Evolutionary conservation across 1,284 basidiomycete genomes (phyloP).

Genomic region (Sutorius eximius): DNA sequence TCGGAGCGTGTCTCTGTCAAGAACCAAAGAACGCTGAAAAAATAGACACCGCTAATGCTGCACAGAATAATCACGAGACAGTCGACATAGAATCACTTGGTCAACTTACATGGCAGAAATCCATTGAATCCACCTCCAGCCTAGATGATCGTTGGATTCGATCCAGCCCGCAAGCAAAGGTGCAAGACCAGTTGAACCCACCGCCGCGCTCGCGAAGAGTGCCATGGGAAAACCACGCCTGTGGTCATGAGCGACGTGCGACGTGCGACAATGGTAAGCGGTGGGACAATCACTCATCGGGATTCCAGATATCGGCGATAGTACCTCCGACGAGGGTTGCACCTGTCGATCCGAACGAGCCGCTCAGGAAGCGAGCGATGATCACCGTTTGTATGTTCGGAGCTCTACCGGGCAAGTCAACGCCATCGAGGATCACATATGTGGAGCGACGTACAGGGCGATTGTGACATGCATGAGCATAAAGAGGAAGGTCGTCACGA

Average conservation of each 20-base stretch:
- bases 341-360: constrained; percentile 50
- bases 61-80: neutral
- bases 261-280: neutral
- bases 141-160: constrained; percentile 47
- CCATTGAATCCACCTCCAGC: constrained; percentile 74
- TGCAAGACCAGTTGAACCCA: constrained; percentile 54
- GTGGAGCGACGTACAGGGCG: constrained; percentile 37
- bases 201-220: constrained; percentile 47
- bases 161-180: constrained; percentile 58
- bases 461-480: constrained; percentile 41
- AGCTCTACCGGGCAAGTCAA: constrained; percentile 22
- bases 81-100: neutral
- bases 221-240: constrained; percentile 64
- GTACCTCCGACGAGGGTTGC: constrained; percentile 66
- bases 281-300: constrained; percentile 27
- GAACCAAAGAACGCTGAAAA: constrained; percentile 36
- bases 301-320: constrained; percentile 49
- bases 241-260: constrained; percentile 13
- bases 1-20: constrained; percentile 50
- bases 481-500: constrained; percentile 41
- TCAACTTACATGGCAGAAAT: constrained; percentile 51
- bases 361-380: constrained; percentile 30
- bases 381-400: constrained; percentile 35
- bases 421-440: neutral
- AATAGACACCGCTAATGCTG: constrained; percentile 39